Evolutionary conservation across 257 asterid genomes (phyloP), one percentile per base, ranked within the genome.

Genomic region (Thymus mandschuricus): DNA sequence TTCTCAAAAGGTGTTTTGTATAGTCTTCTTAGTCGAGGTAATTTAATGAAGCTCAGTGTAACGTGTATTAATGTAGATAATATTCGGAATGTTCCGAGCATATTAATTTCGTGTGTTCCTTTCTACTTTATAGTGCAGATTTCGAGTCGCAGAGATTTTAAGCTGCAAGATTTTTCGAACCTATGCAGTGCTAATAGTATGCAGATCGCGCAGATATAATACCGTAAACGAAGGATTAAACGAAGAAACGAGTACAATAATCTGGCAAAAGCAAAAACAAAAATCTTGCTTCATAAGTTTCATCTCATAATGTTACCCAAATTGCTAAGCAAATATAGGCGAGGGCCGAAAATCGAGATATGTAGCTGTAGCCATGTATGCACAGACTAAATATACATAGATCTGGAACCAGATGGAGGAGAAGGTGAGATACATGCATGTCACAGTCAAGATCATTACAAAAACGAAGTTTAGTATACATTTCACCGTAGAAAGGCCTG

Each of bases 361-460:
- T 0, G 98, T 88, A 7, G 95, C 92, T 1, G 90, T 70, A 35
- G 85, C 76, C 64, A 88, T 35, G 81, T 74, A 88, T 6, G 86
- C 84, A 75, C 85, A 88, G 51, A 81, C 96, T 60, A 82, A 81
- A 57, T 87, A 73, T 54, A 88, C 96, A 54, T 90, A 92, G 11
- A 92, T 49, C 75, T 81, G 87, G 81, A 87, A 87, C 97, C 96
- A 90, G 65, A 75, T 51, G 50, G 98, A 92, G 8, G 92, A 86
- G 78, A 89, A 56, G 78, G 91, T 86, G 43, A 92, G 80, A 76
- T 45, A 84, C 28, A 82, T 84, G 82, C 95, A 88, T 44, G 78
- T 54, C 41, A 80, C 81, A 21, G 95, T 84, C 83, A 85, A 79
- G 74, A 78, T 76, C 40, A 79, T 68, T 59, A 92, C 95, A 72